Conservation (phyloP, 176 grass and related monocot species). For the Luzula sylvatica region DNA sequence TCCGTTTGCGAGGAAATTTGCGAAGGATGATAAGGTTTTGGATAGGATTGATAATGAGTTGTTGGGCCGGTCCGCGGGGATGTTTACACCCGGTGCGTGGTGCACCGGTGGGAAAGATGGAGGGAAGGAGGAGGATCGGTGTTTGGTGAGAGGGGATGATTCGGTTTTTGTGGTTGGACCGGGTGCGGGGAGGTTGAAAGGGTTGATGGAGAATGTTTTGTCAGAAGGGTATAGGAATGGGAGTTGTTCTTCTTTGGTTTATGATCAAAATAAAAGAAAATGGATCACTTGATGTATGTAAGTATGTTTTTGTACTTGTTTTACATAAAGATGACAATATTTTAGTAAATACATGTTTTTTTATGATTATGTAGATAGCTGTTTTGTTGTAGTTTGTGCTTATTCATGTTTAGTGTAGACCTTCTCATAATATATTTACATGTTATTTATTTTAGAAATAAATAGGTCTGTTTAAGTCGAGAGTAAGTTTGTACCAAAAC, state of each 20-base stretch:
- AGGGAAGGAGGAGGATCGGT: constrained; percentile 42
- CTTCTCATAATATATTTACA: no score
- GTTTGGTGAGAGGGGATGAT: constrained; percentile 43
- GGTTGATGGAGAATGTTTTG: constrained; percentile 50
- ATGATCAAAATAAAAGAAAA: constrained; percentile 75
- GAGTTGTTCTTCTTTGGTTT: constrained; percentile 57
- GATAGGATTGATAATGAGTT: constrained; percentile 75
- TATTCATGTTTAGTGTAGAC: no score
- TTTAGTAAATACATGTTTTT: no score
- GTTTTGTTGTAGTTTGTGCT: no score
- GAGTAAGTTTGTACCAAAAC: no score
- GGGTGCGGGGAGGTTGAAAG: constrained; percentile 55
- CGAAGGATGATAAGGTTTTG: constrained; percentile 75
- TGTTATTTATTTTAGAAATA: no score
- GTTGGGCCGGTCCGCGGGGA: constrained; percentile 48
- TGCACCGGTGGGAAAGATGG: constrained; percentile 42
- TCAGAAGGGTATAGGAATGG: constrained; percentile 65
- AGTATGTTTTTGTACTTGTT: not conserved
- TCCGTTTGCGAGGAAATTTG: constrained; percentile 87
- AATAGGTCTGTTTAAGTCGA: no score
- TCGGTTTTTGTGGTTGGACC: constrained; percentile 50
- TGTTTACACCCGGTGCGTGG: constrained; percentile 81
- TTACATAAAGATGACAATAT: no score
- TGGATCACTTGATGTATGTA: constrained; percentile 29
- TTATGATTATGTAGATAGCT: no score